Conservation (phyloP, 73 alveolate species). For the Symbiodinium natans region DNA sequence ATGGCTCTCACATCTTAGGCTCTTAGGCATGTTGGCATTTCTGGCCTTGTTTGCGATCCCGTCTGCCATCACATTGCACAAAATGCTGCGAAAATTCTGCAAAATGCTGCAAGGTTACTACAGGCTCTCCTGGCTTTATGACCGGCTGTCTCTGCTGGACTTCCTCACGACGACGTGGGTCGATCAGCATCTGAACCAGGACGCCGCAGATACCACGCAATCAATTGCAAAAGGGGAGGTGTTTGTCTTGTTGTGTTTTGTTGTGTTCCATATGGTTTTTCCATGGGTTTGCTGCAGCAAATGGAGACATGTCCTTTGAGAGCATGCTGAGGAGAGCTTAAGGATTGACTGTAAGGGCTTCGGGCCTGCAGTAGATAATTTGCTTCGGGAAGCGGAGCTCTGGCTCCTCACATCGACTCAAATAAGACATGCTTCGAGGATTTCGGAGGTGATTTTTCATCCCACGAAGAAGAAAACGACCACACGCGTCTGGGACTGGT, state of each 20-base stretch:
- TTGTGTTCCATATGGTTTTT: too few species aligned
- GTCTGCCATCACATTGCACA: too few species aligned
- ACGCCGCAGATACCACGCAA: background rate
- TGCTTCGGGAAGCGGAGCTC: too few species aligned
- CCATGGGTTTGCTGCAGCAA: too few species aligned
- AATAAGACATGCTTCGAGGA: too few species aligned
- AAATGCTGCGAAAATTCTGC: background rate
- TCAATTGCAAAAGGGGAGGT: background rate
- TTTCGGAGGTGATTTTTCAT: too few species aligned
- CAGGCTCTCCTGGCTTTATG: slow-evolving; percentile 16
- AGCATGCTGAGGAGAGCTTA: background rate
- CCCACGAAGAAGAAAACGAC: too few species aligned
- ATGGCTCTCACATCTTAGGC: background rate
- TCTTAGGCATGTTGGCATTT: background rate
- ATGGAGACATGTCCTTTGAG: background rate
- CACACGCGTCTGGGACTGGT: too few species aligned
- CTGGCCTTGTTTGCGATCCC: background rate
- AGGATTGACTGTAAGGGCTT: too few species aligned
- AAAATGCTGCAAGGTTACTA: slow-evolving; percentile 14
- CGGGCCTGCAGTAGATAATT: too few species aligned
- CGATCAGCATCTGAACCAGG: slow-evolving; percentile 60
- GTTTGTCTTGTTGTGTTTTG: background rate
- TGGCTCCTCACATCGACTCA: too few species aligned
- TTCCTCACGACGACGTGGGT: background rate
- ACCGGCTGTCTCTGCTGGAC: slow-evolving; percentile 31